These are phyloP conservation scores for Sugiyamaella chiloensis DNA, from an alignment of 805 yeast species.

Conservation along the genomic window DNA sequence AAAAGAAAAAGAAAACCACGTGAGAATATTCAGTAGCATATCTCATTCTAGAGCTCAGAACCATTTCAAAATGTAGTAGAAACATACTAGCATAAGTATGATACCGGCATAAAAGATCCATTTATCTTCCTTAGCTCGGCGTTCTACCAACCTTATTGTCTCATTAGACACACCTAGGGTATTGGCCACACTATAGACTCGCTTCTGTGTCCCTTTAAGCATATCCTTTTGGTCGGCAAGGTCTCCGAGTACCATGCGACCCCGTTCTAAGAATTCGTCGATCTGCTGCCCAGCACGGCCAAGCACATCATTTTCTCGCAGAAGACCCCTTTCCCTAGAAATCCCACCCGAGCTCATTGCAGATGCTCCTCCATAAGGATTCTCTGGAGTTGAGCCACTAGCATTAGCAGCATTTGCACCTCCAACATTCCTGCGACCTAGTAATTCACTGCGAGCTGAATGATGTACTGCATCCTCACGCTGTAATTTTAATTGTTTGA, in stretches of 20 bases:
- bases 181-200: conserved; percentile 62
- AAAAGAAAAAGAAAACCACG: too few species aligned
- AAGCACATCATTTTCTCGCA: conserved; percentile 58
- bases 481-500: conserved; percentile 50
- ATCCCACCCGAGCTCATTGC: conserved; percentile 14
- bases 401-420: not conserved
- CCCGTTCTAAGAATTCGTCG: conserved; percentile 89
- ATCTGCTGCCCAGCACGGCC: conserved; percentile 73
- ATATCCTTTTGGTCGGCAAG: conserved; percentile 79
- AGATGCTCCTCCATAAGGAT: conserved; percentile 28
- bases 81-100: conserved; percentile 54
- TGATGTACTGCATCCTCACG: conserved; percentile 54
- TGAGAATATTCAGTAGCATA: too few species aligned
- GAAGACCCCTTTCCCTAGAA: conserved; percentile 57
- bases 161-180: conserved; percentile 85
- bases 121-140: conserved; percentile 81
- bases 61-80: conserved; percentile 65
- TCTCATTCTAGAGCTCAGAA: conserved; percentile 38
- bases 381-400: conserved; percentile 24
- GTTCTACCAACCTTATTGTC: conserved; percentile 76
- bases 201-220: conserved; percentile 57
- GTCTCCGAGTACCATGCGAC: conserved; percentile 79
- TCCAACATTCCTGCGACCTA: conserved; percentile 45
- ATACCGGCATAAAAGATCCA: conserved; percentile 80
- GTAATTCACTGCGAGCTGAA: conserved; percentile 48